phyloP scores from a whole-genome alignment of 2,329 filamentous ascomycete genomes.

The Fusarium torreyae region DNA sequence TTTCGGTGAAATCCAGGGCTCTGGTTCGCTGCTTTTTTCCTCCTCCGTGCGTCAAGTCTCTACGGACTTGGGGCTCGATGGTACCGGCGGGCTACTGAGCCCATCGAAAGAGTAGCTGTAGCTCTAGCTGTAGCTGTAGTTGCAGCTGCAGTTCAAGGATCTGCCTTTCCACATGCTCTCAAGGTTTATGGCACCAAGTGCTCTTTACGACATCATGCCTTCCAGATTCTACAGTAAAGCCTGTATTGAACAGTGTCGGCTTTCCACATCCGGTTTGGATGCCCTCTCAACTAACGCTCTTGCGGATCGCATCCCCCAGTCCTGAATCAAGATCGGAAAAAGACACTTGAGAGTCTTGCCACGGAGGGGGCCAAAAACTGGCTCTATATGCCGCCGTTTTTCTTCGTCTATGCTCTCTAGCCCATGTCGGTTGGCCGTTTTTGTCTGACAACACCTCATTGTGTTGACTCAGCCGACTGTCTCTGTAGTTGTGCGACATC shows the following conservation, averaged over 20 bases:
- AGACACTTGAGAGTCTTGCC: conserved; percentile 29
- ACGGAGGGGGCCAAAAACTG: conserved; percentile 14
- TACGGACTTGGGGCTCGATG: conserved; percentile 36
- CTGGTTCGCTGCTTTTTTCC: conserved; percentile 51
- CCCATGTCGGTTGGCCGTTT: conserved; percentile 25
- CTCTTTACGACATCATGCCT: conserved; percentile 24
- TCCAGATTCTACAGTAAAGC: conserved; percentile 24
- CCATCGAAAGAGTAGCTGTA: conserved; percentile 28
- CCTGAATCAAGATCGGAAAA: conserved; percentile 15
- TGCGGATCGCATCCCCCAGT: conserved; percentile 12
- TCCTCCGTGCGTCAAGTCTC: conserved; percentile 41
- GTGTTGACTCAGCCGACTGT: conserved; percentile 25
- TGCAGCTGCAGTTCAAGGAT: conserved; percentile 28
- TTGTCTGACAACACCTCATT: conserved; percentile 26
- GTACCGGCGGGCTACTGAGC: conserved; percentile 9
- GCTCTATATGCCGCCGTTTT: conserved; percentile 1
- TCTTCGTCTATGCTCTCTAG: conserved; percentile 12
- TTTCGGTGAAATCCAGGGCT: conserved; percentile 57
- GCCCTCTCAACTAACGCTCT: conserved; percentile 5
- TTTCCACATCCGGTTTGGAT: conserved; percentile 14
- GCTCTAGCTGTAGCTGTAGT: conserved; percentile 14
- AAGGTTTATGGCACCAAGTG: conserved; percentile 27
- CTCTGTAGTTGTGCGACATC: conserved; percentile 24
- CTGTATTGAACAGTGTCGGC: conserved; percentile 19
- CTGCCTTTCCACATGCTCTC: conserved; percentile 25